These are phyloP conservation scores for Moricandia arvensis DNA, from an alignment of 345 rosid species.

Conservation along the genomic window DNA sequence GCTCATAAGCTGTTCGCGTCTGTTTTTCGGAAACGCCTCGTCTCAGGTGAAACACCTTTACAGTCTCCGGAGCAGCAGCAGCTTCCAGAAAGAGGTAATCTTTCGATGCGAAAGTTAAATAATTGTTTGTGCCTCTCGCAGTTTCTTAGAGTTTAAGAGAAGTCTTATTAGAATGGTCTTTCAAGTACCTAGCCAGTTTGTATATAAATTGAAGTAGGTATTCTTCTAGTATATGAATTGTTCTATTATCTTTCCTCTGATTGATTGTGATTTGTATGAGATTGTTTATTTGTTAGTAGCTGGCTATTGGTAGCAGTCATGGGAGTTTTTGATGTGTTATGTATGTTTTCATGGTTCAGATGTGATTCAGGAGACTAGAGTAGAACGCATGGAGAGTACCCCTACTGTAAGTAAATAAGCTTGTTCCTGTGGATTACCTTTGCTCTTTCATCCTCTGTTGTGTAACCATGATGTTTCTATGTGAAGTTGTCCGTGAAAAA, in stretches of 20 bases:
- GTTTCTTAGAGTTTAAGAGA: neutral
- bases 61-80: conserved; percentile 32
- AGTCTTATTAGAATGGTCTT: conserved; percentile 1
- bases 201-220: neutral
- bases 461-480: conserved; percentile 12
- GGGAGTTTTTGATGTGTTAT: neutral
- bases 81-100: conserved; percentile 45
- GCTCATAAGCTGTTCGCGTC: conserved; percentile 78
- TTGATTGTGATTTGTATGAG: conserved; percentile 1
- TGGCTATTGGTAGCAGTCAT: neutral
- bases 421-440: neutral
- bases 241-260: neutral
- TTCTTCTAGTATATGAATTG: neutral
- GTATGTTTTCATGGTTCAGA: conserved; percentile 30
- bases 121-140: neutral
- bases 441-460: neutral
- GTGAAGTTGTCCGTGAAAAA: conserved; percentile 37
- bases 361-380: conserved; percentile 27
- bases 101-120: neutral
- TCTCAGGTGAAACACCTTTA: conserved; percentile 29
- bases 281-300: conserved; percentile 8
- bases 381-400: conserved; percentile 4
- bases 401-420: conserved; percentile 27
- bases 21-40: conserved; percentile 73
- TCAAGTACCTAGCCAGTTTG: neutral